Conservation (phyloP, 768 basidiomycete genomes). For the Psilocybe subaeruginosa region DNA sequence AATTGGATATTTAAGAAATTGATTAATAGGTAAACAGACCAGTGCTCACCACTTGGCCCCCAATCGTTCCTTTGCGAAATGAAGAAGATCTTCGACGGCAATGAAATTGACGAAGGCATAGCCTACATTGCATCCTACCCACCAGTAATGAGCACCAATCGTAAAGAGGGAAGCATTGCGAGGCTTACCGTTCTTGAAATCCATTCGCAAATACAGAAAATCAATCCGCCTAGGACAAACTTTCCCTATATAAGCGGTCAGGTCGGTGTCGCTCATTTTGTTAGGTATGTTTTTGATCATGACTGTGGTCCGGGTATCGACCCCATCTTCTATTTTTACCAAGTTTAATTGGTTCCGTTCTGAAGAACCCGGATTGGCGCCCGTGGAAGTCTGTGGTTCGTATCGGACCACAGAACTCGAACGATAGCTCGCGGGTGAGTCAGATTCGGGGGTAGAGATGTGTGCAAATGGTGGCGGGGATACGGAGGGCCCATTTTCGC, state of each 20-base stretch:
- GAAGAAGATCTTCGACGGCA: constrained; percentile 71
- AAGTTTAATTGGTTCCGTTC: constrained; percentile 60
- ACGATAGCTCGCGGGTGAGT: background rate
- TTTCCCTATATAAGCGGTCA: constrained; percentile 66
- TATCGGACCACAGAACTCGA: background rate
- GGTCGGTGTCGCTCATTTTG: constrained; percentile 81
- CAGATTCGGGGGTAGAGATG: constrained; percentile 4
- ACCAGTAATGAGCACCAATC: background rate
- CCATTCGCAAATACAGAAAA: constrained; percentile 88
- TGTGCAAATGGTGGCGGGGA: constrained; percentile 6
- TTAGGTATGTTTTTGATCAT: constrained; percentile 95
- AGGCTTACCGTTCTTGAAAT: constrained; percentile 71
- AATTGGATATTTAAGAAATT: constrained; percentile 8
- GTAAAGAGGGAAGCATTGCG: background rate
- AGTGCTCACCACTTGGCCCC: constrained; percentile 77
- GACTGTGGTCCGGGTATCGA: constrained; percentile 81
- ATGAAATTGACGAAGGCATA: constrained; percentile 94
- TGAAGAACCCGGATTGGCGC: constrained; percentile 11
- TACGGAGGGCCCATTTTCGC: background rate
- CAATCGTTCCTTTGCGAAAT: constrained; percentile 72
- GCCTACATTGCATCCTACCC: constrained; percentile 74
- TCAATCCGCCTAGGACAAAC: constrained; percentile 81
- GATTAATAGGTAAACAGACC: background rate
- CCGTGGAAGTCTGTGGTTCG: background rate
- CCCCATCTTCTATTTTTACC: constrained; percentile 71